A percentile compares a stretch with the other conserved stretches of the same genome.
These are phyloP conservation scores for Scenedesmus sp. DNA, from an alignment of 163 green algal species.

Conservation along the genomic window DNA sequence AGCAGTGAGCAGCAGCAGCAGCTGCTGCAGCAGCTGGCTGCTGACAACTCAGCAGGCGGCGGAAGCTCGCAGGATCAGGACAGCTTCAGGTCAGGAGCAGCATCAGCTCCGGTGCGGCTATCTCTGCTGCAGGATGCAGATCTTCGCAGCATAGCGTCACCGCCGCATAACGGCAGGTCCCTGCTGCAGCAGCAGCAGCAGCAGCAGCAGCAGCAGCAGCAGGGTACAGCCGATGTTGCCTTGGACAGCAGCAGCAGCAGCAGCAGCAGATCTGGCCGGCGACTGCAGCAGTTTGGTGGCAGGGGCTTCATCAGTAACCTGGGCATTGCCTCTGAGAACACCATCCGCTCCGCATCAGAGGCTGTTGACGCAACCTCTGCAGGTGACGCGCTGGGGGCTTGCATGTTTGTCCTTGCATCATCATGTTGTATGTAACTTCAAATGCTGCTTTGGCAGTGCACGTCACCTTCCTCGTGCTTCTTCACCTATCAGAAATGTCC, in stretches of 20 bases:
- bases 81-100: not conserved
- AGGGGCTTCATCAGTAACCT: not conserved
- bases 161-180: not conserved
- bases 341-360: not conserved
- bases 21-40: conserved; percentile 7
- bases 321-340: not conserved
- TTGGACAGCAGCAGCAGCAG: not conserved
- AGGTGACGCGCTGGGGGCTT: not conserved
- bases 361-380: not conserved
- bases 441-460: no score
- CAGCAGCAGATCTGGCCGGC: not conserved
- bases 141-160: not conserved
- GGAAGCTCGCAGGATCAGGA: not conserved
- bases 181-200: not conserved
- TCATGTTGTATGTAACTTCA: not conserved
- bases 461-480: no score
- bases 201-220: not conserved
- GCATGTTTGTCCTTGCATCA: not conserved
- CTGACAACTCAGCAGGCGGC: not conserved
- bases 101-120: not conserved
- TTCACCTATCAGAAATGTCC: no score
- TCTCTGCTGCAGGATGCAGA: not conserved
- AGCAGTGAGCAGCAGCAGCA: not conserved
- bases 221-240: no score
- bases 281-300: not conserved